These are phyloP conservation scores for Corrigiola litoralis DNA, from an alignment of 179 eudicot genomes.

Conservation along the genomic window DNA sequence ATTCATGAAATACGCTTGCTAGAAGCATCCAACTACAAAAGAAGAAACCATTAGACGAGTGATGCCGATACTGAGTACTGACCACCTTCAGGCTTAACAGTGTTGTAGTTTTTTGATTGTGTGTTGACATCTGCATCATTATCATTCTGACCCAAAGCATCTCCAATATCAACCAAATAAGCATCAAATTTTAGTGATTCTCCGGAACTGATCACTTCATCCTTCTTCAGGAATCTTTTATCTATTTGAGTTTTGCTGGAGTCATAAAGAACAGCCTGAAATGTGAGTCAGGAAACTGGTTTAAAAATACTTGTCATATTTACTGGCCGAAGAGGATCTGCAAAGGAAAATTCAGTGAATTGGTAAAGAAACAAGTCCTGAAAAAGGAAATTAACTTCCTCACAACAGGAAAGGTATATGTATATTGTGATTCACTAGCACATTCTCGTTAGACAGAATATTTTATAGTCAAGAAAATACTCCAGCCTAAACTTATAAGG, in stretches of 20 bases:
- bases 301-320: neutral
- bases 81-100: constrained; percentile 21
- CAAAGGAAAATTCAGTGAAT: too few relatives aligned
- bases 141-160: constrained; percentile 35
- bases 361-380: too few relatives aligned
- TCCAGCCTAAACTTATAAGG: too few relatives aligned
- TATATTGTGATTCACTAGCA: neutral
- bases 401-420: neutral
- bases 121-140: constrained; percentile 27
- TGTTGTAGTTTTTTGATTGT: constrained; percentile 20
- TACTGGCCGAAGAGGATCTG: too few relatives aligned
- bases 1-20: neutral
- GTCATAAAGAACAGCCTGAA: constrained; percentile 67
- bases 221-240: constrained; percentile 65
- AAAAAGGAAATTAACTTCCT: neutral
- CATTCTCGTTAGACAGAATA: neutral
- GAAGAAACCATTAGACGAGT: constrained; percentile 27
- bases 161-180: constrained; percentile 75
- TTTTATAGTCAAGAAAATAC: neutral
- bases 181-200: constrained; percentile 56
- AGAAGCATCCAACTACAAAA: constrained; percentile 1
- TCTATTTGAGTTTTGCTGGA: constrained; percentile 48
- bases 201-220: constrained; percentile 59
- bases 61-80: constrained; percentile 11
- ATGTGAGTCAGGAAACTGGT: neutral